A percentile compares a stretch with the other conserved stretches of the same genome.
Evolutionary conservation across 1,139 yeast genomes (phyloP).

Genomic region (Blastobotrys persicus): DNA sequence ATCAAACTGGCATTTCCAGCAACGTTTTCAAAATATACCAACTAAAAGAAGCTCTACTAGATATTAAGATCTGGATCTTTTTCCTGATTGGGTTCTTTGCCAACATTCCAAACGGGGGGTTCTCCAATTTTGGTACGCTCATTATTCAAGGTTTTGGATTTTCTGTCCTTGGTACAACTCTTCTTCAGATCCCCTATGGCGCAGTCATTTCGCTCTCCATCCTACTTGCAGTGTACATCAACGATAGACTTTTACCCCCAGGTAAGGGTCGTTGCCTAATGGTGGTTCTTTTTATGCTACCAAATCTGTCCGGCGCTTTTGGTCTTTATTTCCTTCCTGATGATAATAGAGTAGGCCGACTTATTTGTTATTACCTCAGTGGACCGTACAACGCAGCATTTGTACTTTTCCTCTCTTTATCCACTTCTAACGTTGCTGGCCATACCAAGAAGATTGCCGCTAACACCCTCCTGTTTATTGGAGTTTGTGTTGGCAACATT

Average conservation of each 20-base stretch:
- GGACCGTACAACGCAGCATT: constrained; percentile 41
- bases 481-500: constrained; percentile 55
- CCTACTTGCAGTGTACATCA: constrained; percentile 23
- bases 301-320: constrained; percentile 30
- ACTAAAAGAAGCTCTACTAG: constrained; percentile 43
- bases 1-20: constrained; percentile 51
- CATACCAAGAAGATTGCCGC: constrained; percentile 53
- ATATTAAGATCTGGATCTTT: constrained; percentile 48
- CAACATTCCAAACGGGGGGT: constrained; percentile 51
- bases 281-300: constrained; percentile 25
- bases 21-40: constrained; percentile 51
- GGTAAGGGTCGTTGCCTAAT: constrained; percentile 23
- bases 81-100: constrained; percentile 41
- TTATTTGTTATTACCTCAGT: constrained; percentile 30
- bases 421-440: constrained; percentile 56
- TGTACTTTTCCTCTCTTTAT: constrained; percentile 47
- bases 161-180: constrained; percentile 28
- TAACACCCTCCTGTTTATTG: constrained; percentile 45
- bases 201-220: constrained; percentile 25
- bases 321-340: constrained; percentile 27
- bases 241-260: constrained; percentile 17
- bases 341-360: constrained; percentile 24
- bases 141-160: constrained; percentile 33
- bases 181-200: constrained; percentile 32
- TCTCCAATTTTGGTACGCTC: constrained; percentile 36